Base-by-base conservation (phyloP, 805 yeast genomes). In the Saturnispora gosingensis region DNA sequence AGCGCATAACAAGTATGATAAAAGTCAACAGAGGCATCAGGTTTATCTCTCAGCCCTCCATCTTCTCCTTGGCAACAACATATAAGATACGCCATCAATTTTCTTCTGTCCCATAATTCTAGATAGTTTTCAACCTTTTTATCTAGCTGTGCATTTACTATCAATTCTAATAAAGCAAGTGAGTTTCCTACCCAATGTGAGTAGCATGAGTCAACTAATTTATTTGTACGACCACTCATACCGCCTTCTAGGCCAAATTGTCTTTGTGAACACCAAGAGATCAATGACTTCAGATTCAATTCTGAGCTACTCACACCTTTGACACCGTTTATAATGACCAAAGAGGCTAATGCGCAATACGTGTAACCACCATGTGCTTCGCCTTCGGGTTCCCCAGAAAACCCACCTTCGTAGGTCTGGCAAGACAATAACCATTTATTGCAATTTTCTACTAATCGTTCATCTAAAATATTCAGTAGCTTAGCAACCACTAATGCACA, bases 301-400 rank as follows among this genome's bases (percentile, higher is more conserved):
- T 46, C 16, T 4, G 46, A 36, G 1, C 45, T 22, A 2, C 78
- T 65, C 6, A 64, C 63, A 1, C 76, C 72, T 27, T 70, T 59
- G 6, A 74, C 73, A 5, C 52, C 52, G 28, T 49, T 20, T 28
- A 80, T 61, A 25, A 74, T 72, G 54, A 74, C 76, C 53, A 80
- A 69, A 47, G 80, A 77, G 44, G 84, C 95, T 43, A 86, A 71
- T 0, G 91, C 95, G 70, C 99, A 93, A 65, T 80, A 93, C 0
- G 98, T 81, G 64, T 93, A 95, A 0, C 99, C 99, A 2, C 97
- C 99, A 64, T 93, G 99, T 0, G 98, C 97, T 66, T 93, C 99
- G 54, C 80, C 84, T 5, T 76, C 73, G 0, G 95, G 93, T 20
- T 74, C 72, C 1, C 95, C 96, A 1, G 90, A 88, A 68, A 91